Evolutionary conservation across 2,329 filamentous ascomycete genomes (phyloP).

Genomic region (Hymenoscyphus infarciens): DNA sequence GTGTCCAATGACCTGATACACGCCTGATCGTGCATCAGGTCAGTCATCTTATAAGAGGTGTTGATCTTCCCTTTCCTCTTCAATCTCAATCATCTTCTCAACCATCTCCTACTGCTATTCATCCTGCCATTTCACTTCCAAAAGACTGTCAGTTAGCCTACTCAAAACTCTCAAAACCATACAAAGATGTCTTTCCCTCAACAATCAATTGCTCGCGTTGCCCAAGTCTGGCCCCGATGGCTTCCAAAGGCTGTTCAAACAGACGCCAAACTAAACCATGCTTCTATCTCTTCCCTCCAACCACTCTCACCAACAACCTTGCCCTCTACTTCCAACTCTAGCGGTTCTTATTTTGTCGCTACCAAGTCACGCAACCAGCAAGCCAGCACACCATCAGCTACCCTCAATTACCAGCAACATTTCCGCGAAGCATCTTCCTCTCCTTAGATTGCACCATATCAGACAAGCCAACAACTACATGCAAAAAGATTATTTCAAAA

Average conservation of each 20-base stretch:
- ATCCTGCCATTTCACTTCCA: not conserved
- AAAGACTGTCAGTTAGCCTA: not conserved
- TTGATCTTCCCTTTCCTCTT: not conserved
- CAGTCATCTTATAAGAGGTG: not conserved
- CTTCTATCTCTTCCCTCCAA: not conserved
- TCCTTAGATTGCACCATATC: not conserved
- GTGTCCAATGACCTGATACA: not conserved
- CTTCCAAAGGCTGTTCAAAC: slow-evolving; percentile 6
- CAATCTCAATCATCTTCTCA: not conserved
- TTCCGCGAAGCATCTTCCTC: not conserved
- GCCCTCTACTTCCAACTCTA: not conserved
- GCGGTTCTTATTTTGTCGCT: not conserved
- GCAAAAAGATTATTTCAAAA: too few species aligned
- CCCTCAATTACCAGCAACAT: not conserved
- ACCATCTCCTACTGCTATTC: not conserved
- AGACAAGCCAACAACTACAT: too few species aligned
- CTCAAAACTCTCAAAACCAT: not conserved
- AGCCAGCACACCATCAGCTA: not conserved
- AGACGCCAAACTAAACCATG: not conserved
- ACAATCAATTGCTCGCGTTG: slow-evolving; percentile 6
- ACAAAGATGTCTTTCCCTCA: slow-evolving; percentile 8
- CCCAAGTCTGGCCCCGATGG: slow-evolving; percentile 13
- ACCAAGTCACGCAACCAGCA: not conserved
- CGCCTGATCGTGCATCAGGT: not conserved
- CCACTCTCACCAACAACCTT: slow-evolving; percentile 2